phyloP scores from a whole-genome alignment of 768 basidiomycete genomes.

The Serendipita sp. region DNA sequence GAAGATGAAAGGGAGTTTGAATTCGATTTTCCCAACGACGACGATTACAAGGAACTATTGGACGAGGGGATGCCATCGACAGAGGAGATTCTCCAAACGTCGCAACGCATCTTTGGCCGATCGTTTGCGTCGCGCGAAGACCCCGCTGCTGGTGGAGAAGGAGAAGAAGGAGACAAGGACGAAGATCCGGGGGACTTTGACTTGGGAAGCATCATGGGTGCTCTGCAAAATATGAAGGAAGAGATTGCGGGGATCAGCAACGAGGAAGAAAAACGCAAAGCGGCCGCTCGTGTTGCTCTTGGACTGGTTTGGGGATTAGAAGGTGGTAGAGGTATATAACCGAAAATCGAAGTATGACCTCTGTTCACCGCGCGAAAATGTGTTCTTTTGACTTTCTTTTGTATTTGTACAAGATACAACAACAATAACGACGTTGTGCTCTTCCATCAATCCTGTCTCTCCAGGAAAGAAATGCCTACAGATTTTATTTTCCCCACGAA shows the following conservation, averaged over 20 bases:
- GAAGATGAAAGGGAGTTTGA: slow-evolving; percentile 10
- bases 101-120: slow-evolving; percentile 35
- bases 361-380: too few species aligned
- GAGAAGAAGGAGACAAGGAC: background rate
- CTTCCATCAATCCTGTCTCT: slow-evolving; percentile 18
- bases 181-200: slow-evolving; percentile 30
- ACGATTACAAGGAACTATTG: slow-evolving; percentile 10
- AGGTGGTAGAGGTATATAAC: background rate
- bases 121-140: slow-evolving; percentile 8
- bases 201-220: slow-evolving; percentile 40
- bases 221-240: slow-evolving; percentile 53
- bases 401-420: too few species aligned
- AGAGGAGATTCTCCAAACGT: slow-evolving; percentile 34
- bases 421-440: too few species aligned
- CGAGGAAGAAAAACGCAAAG: slow-evolving; percentile 44
- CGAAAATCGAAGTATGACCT: too few species aligned
- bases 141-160: background rate
- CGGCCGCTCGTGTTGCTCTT: slow-evolving; percentile 57
- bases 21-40: background rate
- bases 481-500: slow-evolving; percentile 42
- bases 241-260: slow-evolving; percentile 56
- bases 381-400: too few species aligned
- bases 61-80: slow-evolving; percentile 30
- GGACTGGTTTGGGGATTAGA: slow-evolving; percentile 58
- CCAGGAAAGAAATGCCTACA: slow-evolving; percentile 48